phyloP scores from a whole-genome alignment of 2,329 filamentous ascomycete species.

The Whalleya microplaca region DNA sequence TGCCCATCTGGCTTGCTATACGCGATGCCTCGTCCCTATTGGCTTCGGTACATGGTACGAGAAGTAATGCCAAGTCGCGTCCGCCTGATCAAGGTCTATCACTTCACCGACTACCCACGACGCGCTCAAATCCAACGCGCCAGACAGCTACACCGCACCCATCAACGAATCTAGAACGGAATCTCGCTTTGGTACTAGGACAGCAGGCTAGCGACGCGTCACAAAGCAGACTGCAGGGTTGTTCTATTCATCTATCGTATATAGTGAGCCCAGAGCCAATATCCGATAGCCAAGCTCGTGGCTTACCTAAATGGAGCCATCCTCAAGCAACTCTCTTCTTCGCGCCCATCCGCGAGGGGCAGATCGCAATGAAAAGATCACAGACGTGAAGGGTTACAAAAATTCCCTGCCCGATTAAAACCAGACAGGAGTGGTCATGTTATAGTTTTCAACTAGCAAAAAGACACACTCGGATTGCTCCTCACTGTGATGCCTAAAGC shows the following conservation, averaged over 20 bases:
- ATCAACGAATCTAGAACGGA: not conserved
- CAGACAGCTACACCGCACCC: not conserved
- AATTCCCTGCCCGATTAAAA: slow-evolving; percentile 74
- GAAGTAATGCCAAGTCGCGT: too few species aligned
- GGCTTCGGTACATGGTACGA: too few species aligned
- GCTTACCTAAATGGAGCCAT: not conserved
- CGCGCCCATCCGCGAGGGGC: slow-evolving; percentile 46
- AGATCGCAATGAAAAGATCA: slow-evolving; percentile 53
- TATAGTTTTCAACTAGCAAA: slow-evolving; percentile 92
- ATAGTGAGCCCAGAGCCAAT: not conserved
- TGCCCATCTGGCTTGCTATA: too few species aligned
- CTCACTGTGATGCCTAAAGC: slow-evolving; percentile 85
- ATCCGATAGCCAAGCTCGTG: not conserved
- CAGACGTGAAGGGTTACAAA: slow-evolving; percentile 60
- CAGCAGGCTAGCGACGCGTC: not conserved
- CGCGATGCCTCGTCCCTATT: too few species aligned
- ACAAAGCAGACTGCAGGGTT: not conserved
- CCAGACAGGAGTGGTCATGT: slow-evolving; percentile 74
- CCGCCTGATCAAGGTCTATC: not conserved
- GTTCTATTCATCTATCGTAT: not conserved
- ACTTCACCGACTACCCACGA: not conserved
- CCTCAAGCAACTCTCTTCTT: slow-evolving; percentile 47
- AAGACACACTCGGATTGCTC: slow-evolving; percentile 85
- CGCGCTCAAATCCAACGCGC: not conserved
- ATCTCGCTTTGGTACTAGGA: not conserved